phyloP scores from a whole-genome alignment of 2,329 filamentous ascomycete species.

The Fusarium burgessii region DNA sequence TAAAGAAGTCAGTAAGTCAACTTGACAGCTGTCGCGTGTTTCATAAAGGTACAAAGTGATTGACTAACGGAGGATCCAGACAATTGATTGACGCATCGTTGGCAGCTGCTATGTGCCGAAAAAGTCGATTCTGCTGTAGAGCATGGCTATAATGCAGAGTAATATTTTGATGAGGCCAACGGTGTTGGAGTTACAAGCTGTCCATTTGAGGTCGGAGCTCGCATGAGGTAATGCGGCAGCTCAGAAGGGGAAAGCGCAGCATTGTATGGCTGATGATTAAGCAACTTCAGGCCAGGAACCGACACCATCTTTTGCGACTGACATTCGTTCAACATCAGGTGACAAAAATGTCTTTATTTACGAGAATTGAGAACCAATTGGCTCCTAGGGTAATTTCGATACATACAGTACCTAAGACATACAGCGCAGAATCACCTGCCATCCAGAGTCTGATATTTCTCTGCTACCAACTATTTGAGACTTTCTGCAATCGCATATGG shows the following conservation, averaged over 20 bases:
- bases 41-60: neutral
- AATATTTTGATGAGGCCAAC: conserved; percentile 24
- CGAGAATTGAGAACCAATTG: neutral
- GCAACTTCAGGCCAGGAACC: conserved; percentile 9
- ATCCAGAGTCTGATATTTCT: too few species aligned
- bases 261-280: conserved; percentile 13
- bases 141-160: conserved; percentile 48
- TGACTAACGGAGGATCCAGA: conserved; percentile 57
- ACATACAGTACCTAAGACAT: neutral
- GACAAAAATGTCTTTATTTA: neutral
- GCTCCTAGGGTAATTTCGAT: neutral
- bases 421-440: neutral
- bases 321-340: neutral
- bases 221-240: conserved; percentile 46
- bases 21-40: conserved; percentile 41
- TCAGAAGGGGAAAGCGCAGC: conserved; percentile 20
- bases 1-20: conserved; percentile 42
- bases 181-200: conserved; percentile 47
- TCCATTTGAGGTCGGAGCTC: conserved; percentile 45
- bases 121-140: conserved; percentile 32
- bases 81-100: conserved; percentile 56
- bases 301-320: neutral
- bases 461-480: neutral
- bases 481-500: neutral
- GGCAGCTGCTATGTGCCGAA: conserved; percentile 52